Conservation (phyloP, 2,329 filamentous ascomycete species). For the Aureobasidium sp. region DNA sequence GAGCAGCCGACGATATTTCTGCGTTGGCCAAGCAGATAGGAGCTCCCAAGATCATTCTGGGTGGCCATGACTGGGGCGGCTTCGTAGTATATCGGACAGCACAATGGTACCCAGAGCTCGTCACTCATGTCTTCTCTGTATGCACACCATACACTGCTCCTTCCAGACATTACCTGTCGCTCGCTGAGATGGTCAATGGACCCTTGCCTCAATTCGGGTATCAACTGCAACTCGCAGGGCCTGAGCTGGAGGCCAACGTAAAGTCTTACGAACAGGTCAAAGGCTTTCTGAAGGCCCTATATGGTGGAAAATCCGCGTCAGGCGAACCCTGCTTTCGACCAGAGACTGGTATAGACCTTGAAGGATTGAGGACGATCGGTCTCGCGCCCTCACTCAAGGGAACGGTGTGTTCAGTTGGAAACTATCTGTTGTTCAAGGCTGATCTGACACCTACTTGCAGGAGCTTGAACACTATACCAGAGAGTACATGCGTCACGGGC, state of each 20-base stretch:
- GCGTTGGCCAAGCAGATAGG: constrained; percentile 57
- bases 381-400: constrained; percentile 54
- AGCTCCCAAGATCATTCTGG: constrained; percentile 61
- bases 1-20: constrained; percentile 66
- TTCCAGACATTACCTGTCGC: constrained; percentile 34
- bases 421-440: neutral
- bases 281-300: constrained; percentile 64
- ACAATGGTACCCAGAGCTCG: constrained; percentile 64
- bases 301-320: constrained; percentile 55
- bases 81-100: constrained; percentile 67
- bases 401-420: constrained; percentile 39
- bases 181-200: constrained; percentile 53
- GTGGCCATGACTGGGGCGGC: constrained; percentile 92
- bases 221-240: constrained; percentile 70
- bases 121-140: constrained; percentile 69
- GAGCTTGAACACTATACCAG: constrained; percentile 72
- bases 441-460: constrained; percentile 20
- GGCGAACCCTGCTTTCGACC: constrained; percentile 54
- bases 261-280: constrained; percentile 47
- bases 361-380: constrained; percentile 52
- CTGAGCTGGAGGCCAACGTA: constrained; percentile 43
- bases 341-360: constrained; percentile 56
- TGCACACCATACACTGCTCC: constrained; percentile 62
- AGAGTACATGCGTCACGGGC: constrained; percentile 63
- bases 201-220: constrained; percentile 68